phyloP scores from a whole-genome alignment of 2,329 filamentous ascomycete species.

The Claviceps maximensis region DNA sequence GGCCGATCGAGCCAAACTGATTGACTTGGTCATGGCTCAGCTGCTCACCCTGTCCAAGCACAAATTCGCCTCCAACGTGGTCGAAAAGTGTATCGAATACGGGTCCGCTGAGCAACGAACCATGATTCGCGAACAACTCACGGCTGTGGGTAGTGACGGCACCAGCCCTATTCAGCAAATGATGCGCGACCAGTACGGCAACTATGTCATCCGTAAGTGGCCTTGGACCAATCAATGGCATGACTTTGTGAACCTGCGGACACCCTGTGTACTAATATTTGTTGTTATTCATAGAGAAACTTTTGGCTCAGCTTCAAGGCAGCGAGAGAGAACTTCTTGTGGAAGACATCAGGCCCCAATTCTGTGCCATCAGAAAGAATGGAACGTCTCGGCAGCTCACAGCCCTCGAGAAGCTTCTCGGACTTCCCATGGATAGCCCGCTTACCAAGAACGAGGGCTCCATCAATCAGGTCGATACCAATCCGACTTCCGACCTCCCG shows the following conservation, averaged over 20 bases:
- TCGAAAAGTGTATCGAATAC: conserved; percentile 76
- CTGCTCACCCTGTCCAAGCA: conserved; percentile 74
- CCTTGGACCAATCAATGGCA: too few relatives aligned
- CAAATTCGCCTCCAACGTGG: conserved; percentile 94
- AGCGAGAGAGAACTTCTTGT: conserved; percentile 46
- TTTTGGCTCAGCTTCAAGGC: conserved; percentile 51
- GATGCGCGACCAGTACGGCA: conserved; percentile 85
- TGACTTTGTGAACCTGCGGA: too few relatives aligned
- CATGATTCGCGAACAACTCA: conserved; percentile 53
- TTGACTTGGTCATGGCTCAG: conserved; percentile 57
- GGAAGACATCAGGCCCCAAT: conserved; percentile 49
- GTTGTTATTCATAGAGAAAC: conserved; percentile 49
- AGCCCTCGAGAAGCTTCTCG: conserved; percentile 22
- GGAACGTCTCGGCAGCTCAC: conserved; percentile 48
- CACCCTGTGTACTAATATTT: conserved; percentile 13
- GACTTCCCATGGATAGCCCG: conserved; percentile 10
- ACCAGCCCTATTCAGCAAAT: conserved; percentile 58
- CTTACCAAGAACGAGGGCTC: conserved; percentile 14
- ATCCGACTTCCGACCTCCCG: conserved; percentile 48
- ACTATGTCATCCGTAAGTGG: conserved; percentile 86
- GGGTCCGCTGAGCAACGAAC: conserved; percentile 57
- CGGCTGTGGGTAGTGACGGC: conserved; percentile 46
- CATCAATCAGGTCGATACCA: conserved; percentile 30
- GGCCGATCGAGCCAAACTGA: conserved; percentile 60
- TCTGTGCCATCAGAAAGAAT: conserved; percentile 48